Evolutionary conservation across 139 green algal species (phyloP), one percentile per base, ranked within the genome.

Genomic region (Chlamydomonas sp.): DNA sequence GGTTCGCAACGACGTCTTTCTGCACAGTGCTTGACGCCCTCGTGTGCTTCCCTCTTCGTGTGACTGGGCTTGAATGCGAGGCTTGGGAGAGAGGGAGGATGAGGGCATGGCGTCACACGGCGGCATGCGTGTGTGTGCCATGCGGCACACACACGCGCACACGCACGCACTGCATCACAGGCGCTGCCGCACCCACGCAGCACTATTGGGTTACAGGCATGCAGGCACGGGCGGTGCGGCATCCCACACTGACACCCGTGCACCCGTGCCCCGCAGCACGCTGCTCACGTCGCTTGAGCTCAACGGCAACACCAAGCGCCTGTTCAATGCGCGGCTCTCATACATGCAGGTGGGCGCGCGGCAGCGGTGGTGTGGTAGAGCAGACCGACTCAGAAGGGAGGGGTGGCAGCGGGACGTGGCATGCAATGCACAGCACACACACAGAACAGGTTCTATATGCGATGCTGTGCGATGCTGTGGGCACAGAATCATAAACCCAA

Each of bases 281-380:
- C 20, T 10, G 24, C 54, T 64, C 24, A 64, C 54, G 24, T 64
- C 54, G 22, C 54, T 64, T 6, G 24, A 64, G 54, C 73, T 85
- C 0, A 73, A 76, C 67, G 79, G 79, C 20, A 82, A 74, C 43
- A 73, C 36, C 34, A 82, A 82, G 39, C 69, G 63, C 0, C 54
- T 85, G 6, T 85, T 85, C 66, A 80, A 78, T 28, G 74, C 74
- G 1, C 65, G 79, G 0, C 34, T 85, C 8, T 43, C 78, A 20
- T 71, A 70, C 6, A 82, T 85, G 75, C 79, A 85, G 79, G 78
- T 80, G 35, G 3, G 58, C 54, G 13, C 2, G 24, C n/a, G 58
- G 5, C 4, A 66, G 28, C n/a, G n/a, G n/a, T n/a, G n/a, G n/a
- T n/a, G n/a, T n/a, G n/a, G n/a, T 24, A 24, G 3, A 59, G 4